Evolutionary conservation across 2,329 filamentous ascomycete genomes (phyloP).

Genomic region (Phyllosticta paracitricarpa): DNA sequence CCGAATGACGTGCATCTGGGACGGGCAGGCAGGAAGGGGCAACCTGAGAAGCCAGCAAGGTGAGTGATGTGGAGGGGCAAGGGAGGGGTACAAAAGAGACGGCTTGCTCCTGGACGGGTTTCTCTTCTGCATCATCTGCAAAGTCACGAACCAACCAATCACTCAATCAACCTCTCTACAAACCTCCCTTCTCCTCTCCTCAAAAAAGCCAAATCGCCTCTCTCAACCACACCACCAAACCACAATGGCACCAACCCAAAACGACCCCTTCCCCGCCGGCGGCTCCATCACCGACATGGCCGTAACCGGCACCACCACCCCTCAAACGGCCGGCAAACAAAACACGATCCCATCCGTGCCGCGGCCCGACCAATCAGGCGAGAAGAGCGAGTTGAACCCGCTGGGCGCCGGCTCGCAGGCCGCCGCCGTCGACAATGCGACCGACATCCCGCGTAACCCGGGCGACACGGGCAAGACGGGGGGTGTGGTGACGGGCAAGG

Average conservation of each 20-base stretch:
- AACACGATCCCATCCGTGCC: conserved; percentile 39
- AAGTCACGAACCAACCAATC: neutral
- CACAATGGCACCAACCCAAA: conserved; percentile 16
- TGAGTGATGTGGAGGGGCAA: neutral
- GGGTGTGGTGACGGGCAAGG: conserved; percentile 26
- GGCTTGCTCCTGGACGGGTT: neutral
- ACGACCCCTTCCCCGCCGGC: conserved; percentile 14
- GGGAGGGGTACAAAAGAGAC: neutral
- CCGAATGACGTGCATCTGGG: neutral
- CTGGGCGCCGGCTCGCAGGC: conserved; percentile 25
- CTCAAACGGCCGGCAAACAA: conserved; percentile 37
- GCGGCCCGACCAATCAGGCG: conserved; percentile 33
- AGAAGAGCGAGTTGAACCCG: conserved; percentile 25
- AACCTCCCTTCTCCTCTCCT: neutral
- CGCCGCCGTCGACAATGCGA: conserved; percentile 38
- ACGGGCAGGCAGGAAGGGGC: too few relatives aligned
- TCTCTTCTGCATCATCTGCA: neutral
- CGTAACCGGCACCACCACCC: conserved; percentile 26
- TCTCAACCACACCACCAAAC: conserved; percentile 12
- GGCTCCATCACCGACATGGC: conserved; percentile 29
- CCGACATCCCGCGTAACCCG: conserved; percentile 33
- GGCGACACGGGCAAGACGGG: conserved; percentile 24
- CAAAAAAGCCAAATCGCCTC: neutral
- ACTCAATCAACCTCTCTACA: neutral
- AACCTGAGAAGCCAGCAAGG: too few relatives aligned